Evolutionary conservation across 768 basidiomycete species (phyloP).

Genomic region (Neoboletus brunneissimus): DNA sequence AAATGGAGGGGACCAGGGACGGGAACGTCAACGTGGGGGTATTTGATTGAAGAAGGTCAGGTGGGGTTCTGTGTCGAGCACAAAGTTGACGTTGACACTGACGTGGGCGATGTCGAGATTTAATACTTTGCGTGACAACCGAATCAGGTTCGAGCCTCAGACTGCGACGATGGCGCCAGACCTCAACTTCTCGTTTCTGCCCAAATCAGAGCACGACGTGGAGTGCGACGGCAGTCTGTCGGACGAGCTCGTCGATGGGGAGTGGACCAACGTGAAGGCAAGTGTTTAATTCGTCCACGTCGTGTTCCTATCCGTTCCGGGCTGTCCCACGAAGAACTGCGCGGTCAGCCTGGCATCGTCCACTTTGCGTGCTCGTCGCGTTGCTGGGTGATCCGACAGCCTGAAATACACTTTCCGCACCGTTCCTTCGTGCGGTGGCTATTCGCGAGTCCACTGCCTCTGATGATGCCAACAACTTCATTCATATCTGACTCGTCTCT

Average conservation of each 20-base stretch:
- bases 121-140: slow-evolving; percentile 1
- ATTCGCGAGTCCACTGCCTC: slow-evolving; percentile 20
- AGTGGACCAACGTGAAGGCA: slow-evolving; percentile 23
- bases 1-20: background rate
- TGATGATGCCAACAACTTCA: slow-evolving; percentile 9
- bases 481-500: slow-evolving; percentile 7
- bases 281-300: background rate
- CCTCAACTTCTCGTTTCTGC: slow-evolving; percentile 1
- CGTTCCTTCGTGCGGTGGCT: slow-evolving; percentile 10
- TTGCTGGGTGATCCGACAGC: slow-evolving; percentile 6
- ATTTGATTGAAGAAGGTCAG: background rate
- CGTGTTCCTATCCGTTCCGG: background rate
- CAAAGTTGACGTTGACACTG: slow-evolving; percentile 12
- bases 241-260: slow-evolving; percentile 15
- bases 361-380: slow-evolving; percentile 1
- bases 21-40: background rate
- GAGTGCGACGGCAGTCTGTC: background rate
- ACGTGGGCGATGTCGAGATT: slow-evolving; percentile 2
- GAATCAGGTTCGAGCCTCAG: background rate
- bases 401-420: background rate
- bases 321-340: slow-evolving; percentile 12
- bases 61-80: background rate
- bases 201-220: background rate
- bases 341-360: background rate
- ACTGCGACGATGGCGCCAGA: background rate